Base-by-base conservation (phyloP, 2,329 filamentous ascomycete species). In the Paecilomyces sp. region DNA sequence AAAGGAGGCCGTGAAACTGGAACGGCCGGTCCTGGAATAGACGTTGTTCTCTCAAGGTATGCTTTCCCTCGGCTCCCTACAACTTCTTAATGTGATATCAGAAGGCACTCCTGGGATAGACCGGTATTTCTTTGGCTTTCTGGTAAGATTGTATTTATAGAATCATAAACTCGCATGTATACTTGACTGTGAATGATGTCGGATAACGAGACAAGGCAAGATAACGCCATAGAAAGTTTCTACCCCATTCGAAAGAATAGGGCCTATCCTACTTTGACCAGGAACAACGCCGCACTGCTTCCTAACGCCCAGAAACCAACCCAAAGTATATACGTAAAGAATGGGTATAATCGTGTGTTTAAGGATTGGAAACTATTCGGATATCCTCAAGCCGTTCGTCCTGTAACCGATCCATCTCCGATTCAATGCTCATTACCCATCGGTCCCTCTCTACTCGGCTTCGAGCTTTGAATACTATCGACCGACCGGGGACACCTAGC, bases 381-480 rank as follows among this genome's bases (percentile, higher is more conserved):
- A 83, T 76, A 65, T 85, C 83, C 62, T 82, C 79, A 13, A 71
- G 75, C 58, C 64, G 69, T 58, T 72, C 70, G 58, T 77, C 72
- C 54, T 80, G 79, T 60, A 85, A 68, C 56, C 84, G 75, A 74
- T 88, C 86, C 69, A 88, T 88, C 75, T 88, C 86, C 62, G 84
- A 84, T 57, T 82, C 82, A 60, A 88, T 84, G 36, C 80, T 85
- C 69, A 88, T 72, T 25, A 89, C 86, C 86, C 86, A 89, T 65
- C 85, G 82, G 72, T 89, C 86, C 61, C 86, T 80, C 71, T 89
- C 86, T 0, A 85, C 81, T 9, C 86, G 77, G 70, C 83, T 87
- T 57, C 86, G 78, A 36, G 86, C 82, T 67, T 86, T 85, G 68
- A 89, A 89, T 12, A 89, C 86, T 55, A 88, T 82, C 50, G 82